phyloP scores from a whole-genome alignment of 495 filamentous ascomycete species.

The Talaromyces thailandensis region DNA sequence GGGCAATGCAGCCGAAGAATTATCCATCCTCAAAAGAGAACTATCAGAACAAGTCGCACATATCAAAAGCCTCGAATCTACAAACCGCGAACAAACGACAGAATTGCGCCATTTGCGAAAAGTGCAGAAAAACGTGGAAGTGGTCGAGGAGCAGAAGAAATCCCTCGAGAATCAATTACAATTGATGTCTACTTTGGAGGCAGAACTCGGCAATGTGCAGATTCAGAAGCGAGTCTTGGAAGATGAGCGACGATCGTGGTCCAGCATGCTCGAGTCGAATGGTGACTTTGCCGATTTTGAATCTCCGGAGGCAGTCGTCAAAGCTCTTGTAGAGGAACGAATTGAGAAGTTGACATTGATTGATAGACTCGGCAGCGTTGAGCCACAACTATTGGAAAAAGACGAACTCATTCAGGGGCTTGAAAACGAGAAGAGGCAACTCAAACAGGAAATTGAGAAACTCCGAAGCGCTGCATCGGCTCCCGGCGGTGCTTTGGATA shows the following conservation, averaged over 20 bases:
- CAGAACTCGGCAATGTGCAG: conserved; percentile 66
- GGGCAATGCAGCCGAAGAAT: conserved; percentile 73
- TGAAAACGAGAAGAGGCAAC: conserved; percentile 53
- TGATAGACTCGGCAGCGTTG: conserved; percentile 65
- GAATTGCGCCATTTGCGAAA: conserved; percentile 77
- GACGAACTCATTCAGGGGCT: conserved; percentile 66
- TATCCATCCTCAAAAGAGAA: conserved; percentile 75
- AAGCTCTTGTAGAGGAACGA: conserved; percentile 71
- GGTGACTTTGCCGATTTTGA: conserved; percentile 62
- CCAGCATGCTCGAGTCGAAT: conserved; percentile 70
- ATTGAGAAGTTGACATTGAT: conserved; percentile 68
- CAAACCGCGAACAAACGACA: conserved; percentile 67
- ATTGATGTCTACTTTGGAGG: conserved; percentile 62
- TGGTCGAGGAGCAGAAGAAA: conserved; percentile 95
- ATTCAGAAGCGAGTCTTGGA: conserved; percentile 80
- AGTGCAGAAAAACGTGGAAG: conserved; percentile 71
- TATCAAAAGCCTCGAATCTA: conserved; percentile 72
- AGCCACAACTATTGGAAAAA: conserved; percentile 73
- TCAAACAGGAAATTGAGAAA: conserved; percentile 63
- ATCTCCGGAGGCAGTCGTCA: conserved; percentile 80
- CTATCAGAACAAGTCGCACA: conserved; percentile 83
- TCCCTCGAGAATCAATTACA: conserved; percentile 69
- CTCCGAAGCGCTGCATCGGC: conserved; percentile 33
- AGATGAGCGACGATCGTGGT: conserved; percentile 81
- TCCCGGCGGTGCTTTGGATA: conserved; percentile 34